phyloP scores from a whole-genome alignment of 176 grass and related monocot species.

The Tillandsia fasciculata region DNA sequence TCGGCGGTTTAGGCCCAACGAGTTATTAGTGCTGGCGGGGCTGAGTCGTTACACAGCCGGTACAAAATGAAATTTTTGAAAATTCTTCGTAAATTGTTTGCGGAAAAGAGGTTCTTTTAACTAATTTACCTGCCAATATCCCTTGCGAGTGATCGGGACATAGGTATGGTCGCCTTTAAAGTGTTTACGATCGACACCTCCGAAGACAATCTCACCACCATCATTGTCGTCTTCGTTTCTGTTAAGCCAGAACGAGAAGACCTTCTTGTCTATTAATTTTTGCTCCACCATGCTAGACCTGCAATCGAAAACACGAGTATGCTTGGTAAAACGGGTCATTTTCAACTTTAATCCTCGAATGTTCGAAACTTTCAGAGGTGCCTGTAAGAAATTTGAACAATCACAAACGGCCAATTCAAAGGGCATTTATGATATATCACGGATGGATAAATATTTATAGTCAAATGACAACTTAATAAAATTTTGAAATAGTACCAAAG shows the following conservation, averaged over 20 bases:
- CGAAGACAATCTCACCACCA: slow-evolving; percentile 80
- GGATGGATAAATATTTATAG: background rate
- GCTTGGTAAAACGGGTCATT: slow-evolving; percentile 1
- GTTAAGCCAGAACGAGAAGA: slow-evolving; percentile 96
- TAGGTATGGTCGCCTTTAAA: slow-evolving; percentile 69
- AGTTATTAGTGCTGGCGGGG: too few species aligned
- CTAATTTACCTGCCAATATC: slow-evolving; percentile 60
- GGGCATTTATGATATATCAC: background rate
- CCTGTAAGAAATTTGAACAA: background rate
- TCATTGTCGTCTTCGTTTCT: slow-evolving; percentile 36
- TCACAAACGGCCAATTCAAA: background rate
- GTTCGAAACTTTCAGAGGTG: too few species aligned
- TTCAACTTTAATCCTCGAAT: background rate
- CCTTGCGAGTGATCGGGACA: slow-evolving; percentile 69
- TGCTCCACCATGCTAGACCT: slow-evolving; percentile 80
- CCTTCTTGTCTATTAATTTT: slow-evolving; percentile 44
- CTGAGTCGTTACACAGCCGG: too few species aligned
- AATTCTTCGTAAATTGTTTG: background rate
- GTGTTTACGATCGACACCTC: slow-evolving; percentile 67
- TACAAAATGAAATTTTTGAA: too few species aligned
- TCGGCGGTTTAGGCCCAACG: too few species aligned
- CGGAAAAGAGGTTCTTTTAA: background rate
- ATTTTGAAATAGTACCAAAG: slow-evolving; percentile 40
- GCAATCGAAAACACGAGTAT: background rate
- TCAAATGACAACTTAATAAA: slow-evolving; percentile 3